These are phyloP conservation scores for Colletotrichum orbiculare DNA, from an alignment of 2,329 filamentous ascomycete genomes.

Conservation along the genomic window DNA sequence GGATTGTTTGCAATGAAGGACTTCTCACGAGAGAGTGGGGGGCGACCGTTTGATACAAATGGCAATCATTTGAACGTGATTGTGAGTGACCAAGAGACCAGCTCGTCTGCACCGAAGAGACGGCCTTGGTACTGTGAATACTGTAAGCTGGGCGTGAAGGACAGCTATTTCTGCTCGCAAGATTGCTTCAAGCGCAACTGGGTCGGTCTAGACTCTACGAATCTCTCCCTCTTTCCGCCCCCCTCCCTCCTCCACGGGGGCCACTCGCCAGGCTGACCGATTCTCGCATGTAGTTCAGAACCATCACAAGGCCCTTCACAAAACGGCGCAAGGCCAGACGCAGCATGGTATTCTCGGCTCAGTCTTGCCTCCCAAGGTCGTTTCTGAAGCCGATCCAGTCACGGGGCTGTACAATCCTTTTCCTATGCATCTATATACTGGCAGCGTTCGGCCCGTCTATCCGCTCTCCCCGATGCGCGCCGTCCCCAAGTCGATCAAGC, in stretches of 20 bases:
- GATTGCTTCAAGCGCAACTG: slow-evolving; percentile 99
- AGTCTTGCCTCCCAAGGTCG: slow-evolving; percentile 80
- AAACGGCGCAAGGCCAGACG: slow-evolving; percentile 70
- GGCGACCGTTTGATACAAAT: no score
- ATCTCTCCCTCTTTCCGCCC: not conserved
- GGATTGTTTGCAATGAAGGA: no score
- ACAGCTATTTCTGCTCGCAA: slow-evolving; percentile 97
- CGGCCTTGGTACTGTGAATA: slow-evolving; percentile 83
- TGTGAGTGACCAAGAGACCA: no score
- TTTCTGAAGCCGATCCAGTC: slow-evolving; percentile 92
- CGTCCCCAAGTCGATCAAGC: slow-evolving; percentile 82
- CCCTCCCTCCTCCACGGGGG: slow-evolving; percentile 19
- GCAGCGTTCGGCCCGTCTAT: slow-evolving; percentile 86
- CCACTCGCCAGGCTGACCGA: not conserved
- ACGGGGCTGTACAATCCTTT: slow-evolving; percentile 93
- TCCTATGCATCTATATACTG: slow-evolving; percentile 86
- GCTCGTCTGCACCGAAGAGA: slow-evolving; percentile 81
- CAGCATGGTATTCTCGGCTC: slow-evolving; percentile 71
- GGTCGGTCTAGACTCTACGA: slow-evolving; percentile 67
- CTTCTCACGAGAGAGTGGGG: no score
- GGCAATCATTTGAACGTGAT: no score
- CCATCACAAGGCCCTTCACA: slow-evolving; percentile 87
- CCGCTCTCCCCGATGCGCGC: slow-evolving; percentile 78
- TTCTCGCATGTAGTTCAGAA: slow-evolving; percentile 59
- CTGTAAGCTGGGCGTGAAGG: slow-evolving; percentile 83